Conservation (phyloP, 805 yeast genomes). For the Kazachstania africana region DNA sequence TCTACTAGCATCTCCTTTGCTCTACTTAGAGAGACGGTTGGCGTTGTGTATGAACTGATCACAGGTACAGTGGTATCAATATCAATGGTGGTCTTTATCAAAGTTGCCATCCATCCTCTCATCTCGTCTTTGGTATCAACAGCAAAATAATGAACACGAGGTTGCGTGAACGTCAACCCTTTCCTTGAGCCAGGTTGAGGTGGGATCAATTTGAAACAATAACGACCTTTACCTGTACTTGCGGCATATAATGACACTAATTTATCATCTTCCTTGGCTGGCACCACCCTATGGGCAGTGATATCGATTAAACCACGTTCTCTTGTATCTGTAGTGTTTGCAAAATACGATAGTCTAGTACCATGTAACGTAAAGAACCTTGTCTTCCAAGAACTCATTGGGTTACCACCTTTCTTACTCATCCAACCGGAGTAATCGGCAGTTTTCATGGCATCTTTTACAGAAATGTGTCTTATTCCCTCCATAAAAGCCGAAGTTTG, state of each 20-base stretch:
- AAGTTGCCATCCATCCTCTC: slow-evolving; percentile 90
- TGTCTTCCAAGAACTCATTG: slow-evolving; percentile 85
- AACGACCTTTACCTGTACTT: slow-evolving; percentile 86
- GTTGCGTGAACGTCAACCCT: slow-evolving; percentile 93
- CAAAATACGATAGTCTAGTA: slow-evolving; percentile 81
- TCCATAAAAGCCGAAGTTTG: slow-evolving; percentile 76
- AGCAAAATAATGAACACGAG: slow-evolving; percentile 90
- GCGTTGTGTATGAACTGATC: slow-evolving; percentile 84
- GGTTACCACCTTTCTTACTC: slow-evolving; percentile 79
- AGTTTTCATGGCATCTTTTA: slow-evolving; percentile 63
- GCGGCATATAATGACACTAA: slow-evolving; percentile 82
- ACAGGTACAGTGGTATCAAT: slow-evolving; percentile 88
- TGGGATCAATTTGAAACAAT: slow-evolving; percentile 84
- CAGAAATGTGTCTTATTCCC: slow-evolving; percentile 68
- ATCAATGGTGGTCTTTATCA: slow-evolving; percentile 93
- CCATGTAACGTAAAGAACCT: slow-evolving; percentile 81
- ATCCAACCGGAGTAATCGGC: slow-evolving; percentile 89
- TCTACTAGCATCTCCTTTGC: slow-evolving; percentile 81
- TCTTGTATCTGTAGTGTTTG: slow-evolving; percentile 60
- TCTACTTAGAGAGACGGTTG: slow-evolving; percentile 78
- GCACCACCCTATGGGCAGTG: slow-evolving; percentile 84
- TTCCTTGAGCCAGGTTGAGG: slow-evolving; percentile 96
- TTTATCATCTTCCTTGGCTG: slow-evolving; percentile 75
- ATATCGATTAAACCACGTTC: slow-evolving; percentile 93
- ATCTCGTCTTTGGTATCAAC: slow-evolving; percentile 85